These are phyloP conservation scores for Chaetomium tenue DNA, from an alignment of 495 filamentous ascomycete genomes.

Conservation along the genomic window DNA sequence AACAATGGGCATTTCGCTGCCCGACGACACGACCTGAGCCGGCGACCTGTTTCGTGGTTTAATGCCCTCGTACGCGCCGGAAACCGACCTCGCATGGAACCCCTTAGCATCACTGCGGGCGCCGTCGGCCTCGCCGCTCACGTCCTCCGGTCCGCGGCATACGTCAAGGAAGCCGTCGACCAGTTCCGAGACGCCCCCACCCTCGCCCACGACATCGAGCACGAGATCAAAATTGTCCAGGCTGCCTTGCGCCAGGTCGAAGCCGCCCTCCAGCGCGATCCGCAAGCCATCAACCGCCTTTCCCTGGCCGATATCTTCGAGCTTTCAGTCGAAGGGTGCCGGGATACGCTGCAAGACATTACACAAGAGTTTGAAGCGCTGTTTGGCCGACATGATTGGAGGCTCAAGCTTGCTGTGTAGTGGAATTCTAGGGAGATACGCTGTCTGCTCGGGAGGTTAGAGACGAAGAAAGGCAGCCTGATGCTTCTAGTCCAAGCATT, in stretches of 20 bases:
- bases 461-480: conserved; percentile 2
- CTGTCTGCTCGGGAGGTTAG: neutral
- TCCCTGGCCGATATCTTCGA: conserved; percentile 1
- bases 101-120: neutral
- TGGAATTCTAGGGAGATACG: conserved; percentile 1
- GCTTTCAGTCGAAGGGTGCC: neutral
- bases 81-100: neutral
- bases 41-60: too few species aligned
- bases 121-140: neutral
- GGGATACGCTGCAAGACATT: neutral
- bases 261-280: neutral
- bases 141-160: neutral
- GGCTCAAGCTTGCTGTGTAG: neutral
- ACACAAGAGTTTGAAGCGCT: neutral
- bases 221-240: neutral
- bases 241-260: neutral
- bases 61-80: too few species aligned
- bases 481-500: conserved; percentile 3
- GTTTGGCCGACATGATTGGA: conserved; percentile 2
- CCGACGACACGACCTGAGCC: too few species aligned
- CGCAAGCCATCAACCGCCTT: neutral
- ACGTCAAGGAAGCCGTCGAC: conserved; percentile 2
- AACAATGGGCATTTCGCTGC: too few species aligned
- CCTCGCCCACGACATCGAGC: conserved; percentile 2
- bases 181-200: conserved; percentile 2